These are phyloP conservation scores for Phanerodontia chrysosporium DNA, from an alignment of 768 basidiomycete species.

Conservation along the genomic window DNA sequence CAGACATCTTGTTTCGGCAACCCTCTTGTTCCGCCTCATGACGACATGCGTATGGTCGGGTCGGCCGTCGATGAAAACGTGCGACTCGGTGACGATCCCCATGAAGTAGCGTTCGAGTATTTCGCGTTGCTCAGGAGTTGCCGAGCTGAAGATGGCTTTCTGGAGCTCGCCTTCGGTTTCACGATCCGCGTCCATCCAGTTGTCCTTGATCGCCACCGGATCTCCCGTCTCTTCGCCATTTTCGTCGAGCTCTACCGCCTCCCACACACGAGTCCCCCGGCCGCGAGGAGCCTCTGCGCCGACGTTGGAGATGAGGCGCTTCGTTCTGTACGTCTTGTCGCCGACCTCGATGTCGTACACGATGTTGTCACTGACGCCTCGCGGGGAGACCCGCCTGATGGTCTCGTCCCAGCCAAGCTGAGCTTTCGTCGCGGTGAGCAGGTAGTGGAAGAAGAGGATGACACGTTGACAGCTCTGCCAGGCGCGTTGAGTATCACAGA, in stretches of 20 bases:
- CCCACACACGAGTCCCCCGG: slow-evolving; percentile 9
- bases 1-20: background rate
- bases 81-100: background rate
- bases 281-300: background rate
- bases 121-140: background rate
- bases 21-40: background rate
- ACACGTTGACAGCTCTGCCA: background rate
- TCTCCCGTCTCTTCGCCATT: background rate
- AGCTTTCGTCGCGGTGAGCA: background rate
- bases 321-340: background rate
- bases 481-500: background rate
- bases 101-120: background rate
- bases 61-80: background rate
- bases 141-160: background rate
- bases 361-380: background rate
- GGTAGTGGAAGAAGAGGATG: slow-evolving; percentile 1
- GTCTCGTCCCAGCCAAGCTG: slow-evolving; percentile 8
- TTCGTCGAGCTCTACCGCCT: background rate
- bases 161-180: background rate
- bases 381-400: background rate
- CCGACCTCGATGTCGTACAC: background rate
- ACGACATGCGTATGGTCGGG: background rate
- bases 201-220: slow-evolving; percentile 8
- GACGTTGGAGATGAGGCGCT: background rate
- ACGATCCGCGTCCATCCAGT: slow-evolving; percentile 7